Conservation (phyloP, 805 yeast species). For the Candida manassasensis region DNA sequence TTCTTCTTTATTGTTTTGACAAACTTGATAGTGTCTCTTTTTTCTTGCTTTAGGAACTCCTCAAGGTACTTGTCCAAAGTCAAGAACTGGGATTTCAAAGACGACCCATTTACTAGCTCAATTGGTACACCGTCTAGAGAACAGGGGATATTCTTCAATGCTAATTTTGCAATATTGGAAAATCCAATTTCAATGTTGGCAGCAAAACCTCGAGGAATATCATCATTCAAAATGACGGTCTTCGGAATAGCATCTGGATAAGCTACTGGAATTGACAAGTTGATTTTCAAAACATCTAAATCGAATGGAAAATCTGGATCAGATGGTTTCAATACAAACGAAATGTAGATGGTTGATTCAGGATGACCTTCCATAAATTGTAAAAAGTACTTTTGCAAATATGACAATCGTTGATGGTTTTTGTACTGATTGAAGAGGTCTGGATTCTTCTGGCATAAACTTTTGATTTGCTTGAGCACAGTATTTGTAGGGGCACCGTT, state of each 20-base stretch:
- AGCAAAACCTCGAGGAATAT: slow-evolving; percentile 66
- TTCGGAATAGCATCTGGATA: slow-evolving; percentile 53
- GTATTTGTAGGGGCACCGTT: slow-evolving; percentile 24
- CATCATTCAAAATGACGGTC: slow-evolving; percentile 56
- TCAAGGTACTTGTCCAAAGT: slow-evolving; percentile 60
- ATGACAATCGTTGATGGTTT: slow-evolving; percentile 9
- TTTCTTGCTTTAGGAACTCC: slow-evolving; percentile 51
- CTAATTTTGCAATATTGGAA: slow-evolving; percentile 20
- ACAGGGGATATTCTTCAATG: slow-evolving; percentile 10
- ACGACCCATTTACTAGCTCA: slow-evolving; percentile 41
- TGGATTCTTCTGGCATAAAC: slow-evolving; percentile 7
- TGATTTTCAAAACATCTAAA: slow-evolving; percentile 46
- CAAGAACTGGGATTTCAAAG: slow-evolving; percentile 49
- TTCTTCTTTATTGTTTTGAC: slow-evolving; percentile 31
- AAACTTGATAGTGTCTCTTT: slow-evolving; percentile 57
- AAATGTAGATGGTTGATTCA: slow-evolving; percentile 28
- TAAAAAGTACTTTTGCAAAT: slow-evolving; percentile 13
- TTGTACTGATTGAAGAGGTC: slow-evolving; percentile 8
- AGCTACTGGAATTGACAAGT: slow-evolving; percentile 48
- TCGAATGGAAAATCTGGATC: slow-evolving; percentile 76
- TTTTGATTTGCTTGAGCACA: slow-evolving; percentile 7
- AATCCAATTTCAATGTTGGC: slow-evolving; percentile 67
- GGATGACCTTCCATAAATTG: slow-evolving; percentile 18
- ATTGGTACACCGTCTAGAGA: slow-evolving; percentile 15
- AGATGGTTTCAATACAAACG: slow-evolving; percentile 48